Base-by-base conservation (phyloP, 257 asterid genomes). In the Solanum dulcamara region DNA sequence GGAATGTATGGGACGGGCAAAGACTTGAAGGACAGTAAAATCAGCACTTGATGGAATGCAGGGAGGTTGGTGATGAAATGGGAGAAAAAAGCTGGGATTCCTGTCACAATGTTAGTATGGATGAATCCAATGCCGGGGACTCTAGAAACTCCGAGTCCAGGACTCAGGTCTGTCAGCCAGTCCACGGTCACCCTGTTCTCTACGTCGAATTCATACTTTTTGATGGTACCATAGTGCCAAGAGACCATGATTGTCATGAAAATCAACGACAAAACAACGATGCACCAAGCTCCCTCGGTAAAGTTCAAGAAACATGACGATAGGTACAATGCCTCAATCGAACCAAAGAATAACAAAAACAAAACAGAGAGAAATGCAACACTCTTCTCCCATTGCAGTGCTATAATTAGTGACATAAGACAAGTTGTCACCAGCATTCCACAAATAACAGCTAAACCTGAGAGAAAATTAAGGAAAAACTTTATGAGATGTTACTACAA, bases 141-240 rank as follows among this genome's bases (percentile, higher is more conserved):
- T 75, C 99, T 72, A 7, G 95, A 91, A 59, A 96, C 94, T 15
- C 94, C 98, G 0, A 96, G 95, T 55, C 93, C 92, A 0, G 97
- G 97, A 87, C 97, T 91, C 67, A 92, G 91, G 11, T 94, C 96
- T 4, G 97, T 94, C 12, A 96, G 90, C 99, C 99, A 95, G 60
- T 95, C 97, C 44, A 96, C 89, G 0, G 95, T 84, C 22, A 94
- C 97, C 81, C 93, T 96, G 94, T 94, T 96, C 67, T 96, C 94
- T 1, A 91, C 28, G 38, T 96, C 98, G 35, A 93, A 96, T 85
- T 92, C 88, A 26, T 94, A 92, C 83, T 95, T 95, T 83, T 94
- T 96, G 48, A 95, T 86, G 26, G 98, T 94, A 80, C 99, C 99
- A 11, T 94, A 96, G 91, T 95, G 98, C 99, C 99, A 96, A 20